These are phyloP conservation scores for Ascochyta viciae-villosae DNA, from an alignment of 2,329 filamentous ascomycete species.

Conservation along the genomic window DNA sequence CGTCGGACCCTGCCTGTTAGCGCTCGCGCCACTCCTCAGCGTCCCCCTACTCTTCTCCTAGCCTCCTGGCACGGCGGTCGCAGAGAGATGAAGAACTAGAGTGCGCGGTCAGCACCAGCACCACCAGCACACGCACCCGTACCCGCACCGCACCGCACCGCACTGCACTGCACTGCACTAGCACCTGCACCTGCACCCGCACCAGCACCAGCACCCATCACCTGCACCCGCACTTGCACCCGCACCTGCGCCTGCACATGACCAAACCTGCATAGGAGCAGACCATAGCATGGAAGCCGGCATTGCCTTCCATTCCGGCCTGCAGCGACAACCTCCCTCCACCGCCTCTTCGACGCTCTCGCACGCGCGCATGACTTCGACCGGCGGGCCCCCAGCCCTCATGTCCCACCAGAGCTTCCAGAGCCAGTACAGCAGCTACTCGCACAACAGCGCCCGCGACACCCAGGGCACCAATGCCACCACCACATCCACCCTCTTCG, in stretches of 20 bases:
- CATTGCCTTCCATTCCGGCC: constrained; percentile 27
- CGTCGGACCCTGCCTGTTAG: constrained; percentile 19
- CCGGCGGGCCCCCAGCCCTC: constrained; percentile 47
- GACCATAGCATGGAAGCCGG: constrained; percentile 36
- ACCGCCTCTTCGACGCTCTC: constrained; percentile 31
- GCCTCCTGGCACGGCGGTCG: constrained; percentile 12
- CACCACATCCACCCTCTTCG: constrained; percentile 54
- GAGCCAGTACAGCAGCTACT: constrained; percentile 57
- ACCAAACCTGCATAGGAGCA: neutral
- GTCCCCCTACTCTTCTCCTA: constrained; percentile 9
- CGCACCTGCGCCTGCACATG: neutral
- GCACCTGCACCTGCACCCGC: too few species aligned
- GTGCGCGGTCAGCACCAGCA: constrained; percentile 1
- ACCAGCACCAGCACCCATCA: too few species aligned
- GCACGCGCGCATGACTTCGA: constrained; percentile 46
- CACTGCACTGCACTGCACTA: too few species aligned
- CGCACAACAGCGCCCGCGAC: constrained; percentile 54
- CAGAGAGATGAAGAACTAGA: constrained; percentile 39
- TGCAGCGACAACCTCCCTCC: constrained; percentile 33
- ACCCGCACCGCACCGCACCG: too few species aligned
- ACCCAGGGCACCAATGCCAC: constrained; percentile 58
- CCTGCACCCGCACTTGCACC: too few species aligned
- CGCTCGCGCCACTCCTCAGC: constrained; percentile 19
- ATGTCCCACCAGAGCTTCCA: constrained; percentile 56
- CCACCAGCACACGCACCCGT: neutral